phyloP scores from a whole-genome alignment of 257 asterid genomes.

The Scutellaria barbata region DNA sequence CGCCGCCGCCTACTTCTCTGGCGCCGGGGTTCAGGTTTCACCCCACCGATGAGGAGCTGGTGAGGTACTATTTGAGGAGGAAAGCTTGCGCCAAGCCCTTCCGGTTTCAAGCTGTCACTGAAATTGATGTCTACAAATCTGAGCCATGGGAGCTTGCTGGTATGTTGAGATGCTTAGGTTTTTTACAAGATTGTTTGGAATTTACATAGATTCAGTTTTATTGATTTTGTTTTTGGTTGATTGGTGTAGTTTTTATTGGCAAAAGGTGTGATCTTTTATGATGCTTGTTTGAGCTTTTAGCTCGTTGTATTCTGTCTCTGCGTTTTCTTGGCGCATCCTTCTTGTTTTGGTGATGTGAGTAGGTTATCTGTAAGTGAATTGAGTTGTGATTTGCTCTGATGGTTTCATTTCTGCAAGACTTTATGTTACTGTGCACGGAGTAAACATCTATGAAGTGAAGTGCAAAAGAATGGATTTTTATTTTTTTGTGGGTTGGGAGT shows the following conservation, averaged over 20 bases:
- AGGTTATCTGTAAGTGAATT: conserved; percentile 12
- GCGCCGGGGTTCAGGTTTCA: conserved; percentile 98
- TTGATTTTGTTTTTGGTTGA: conserved; percentile 16
- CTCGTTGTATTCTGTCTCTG: neutral
- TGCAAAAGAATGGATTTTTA: conserved; percentile 19
- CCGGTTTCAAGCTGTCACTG: conserved; percentile 82
- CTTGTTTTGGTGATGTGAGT: conserved; percentile 10
- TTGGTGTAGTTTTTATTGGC: neutral
- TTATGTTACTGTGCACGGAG: neutral
- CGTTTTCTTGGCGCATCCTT: conserved; percentile 27
- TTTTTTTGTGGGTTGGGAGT: neutral
- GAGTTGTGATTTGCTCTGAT: conserved; percentile 10
- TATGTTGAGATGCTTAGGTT: conserved; percentile 29
- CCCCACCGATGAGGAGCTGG: conserved; percentile 95
- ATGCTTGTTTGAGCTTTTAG: conserved; percentile 11
- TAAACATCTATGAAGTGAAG: conserved; percentile 22
- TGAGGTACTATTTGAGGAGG: conserved; percentile 81
- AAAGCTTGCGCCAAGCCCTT: conserved; percentile 85
- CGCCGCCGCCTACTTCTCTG: conserved; percentile 71
- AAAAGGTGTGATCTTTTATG: conserved; percentile 2
- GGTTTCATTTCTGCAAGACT: neutral
- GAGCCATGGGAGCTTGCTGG: conserved; percentile 97
- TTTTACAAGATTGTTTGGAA: neutral
- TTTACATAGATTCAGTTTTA: conserved; percentile 1
- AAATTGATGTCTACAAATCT: conserved; percentile 96